Evolutionary conservation across 768 basidiomycete genomes (phyloP), one percentile per base, ranked within the genome.

Genomic region (Polyporus arcularius): DNA sequence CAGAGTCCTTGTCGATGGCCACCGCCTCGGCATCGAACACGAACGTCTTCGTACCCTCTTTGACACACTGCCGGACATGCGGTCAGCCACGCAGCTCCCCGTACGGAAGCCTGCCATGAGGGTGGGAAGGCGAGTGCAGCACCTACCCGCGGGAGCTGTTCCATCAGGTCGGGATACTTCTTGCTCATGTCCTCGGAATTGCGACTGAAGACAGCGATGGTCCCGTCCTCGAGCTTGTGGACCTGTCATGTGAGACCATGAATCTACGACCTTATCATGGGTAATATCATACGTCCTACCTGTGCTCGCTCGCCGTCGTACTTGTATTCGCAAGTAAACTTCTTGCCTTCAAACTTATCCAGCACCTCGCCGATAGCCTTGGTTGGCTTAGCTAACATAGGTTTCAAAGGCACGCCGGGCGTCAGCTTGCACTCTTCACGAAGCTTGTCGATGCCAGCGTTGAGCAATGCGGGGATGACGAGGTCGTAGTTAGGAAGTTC

Each of bases 121-220:
- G 4, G 45, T n/a, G 21, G 50, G 21, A 31, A 42, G 21, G 21
- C 21, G 21, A 26, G 21, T 15, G 41, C 53, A 40, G 4, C 9
- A 68, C 78, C 49, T 60, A 95, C 96, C 51, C 83, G 84, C 4
- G 96, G 94, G 18, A 98, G 80, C 71, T 98, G 95, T 62, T 94
- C 92, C 11, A 97, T 85, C n/a, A 99, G 80, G 78, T 99, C 97
- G 0, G 97, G 97, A 76, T 98, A 99, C 71, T 99, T 99, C 73
- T 94, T 94, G 72, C 90, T 95, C 97, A 98, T 99, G 67, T 99
- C 95, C 74, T 99, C 97, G 28, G 95, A 97, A 74, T 99, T 99
- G 57, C 97, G 80, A 72, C 94, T 96, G 75, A 98, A 99, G 45
- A 99, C 88, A n/a, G 84, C 83, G 18, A 99, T 87, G 4, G 80